Conservation (phyloP, 2,329 filamentous ascomycete genomes). For the Clarireedia homoeocarpa region DNA sequence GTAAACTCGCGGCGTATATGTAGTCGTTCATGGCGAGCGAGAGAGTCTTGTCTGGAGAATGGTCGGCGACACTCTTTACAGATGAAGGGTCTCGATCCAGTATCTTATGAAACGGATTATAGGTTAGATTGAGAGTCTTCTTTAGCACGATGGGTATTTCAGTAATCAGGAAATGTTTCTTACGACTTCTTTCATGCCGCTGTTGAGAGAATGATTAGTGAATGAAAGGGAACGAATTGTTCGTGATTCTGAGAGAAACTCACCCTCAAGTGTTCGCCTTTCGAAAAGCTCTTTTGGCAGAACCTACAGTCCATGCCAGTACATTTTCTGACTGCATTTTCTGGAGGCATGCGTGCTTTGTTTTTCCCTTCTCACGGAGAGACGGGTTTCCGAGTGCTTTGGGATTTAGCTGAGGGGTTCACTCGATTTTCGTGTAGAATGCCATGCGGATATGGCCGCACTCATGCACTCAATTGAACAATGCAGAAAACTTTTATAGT, state of each 20-base stretch:
- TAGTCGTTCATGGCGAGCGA: slow-evolving; percentile 37
- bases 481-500: too few species aligned
- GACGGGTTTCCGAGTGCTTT: too few species aligned
- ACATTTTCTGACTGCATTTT: background rate
- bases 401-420: too few species aligned
- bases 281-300: slow-evolving; percentile 35
- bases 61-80: slow-evolving; percentile 35
- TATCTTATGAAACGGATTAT: slow-evolving; percentile 10
- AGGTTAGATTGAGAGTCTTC: slow-evolving; percentile 17
- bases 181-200: slow-evolving; percentile 7
- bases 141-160: background rate
- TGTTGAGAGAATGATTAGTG: background rate
- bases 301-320: slow-evolving; percentile 30
- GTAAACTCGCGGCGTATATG: slow-evolving; percentile 29
- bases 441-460: too few species aligned
- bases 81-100: slow-evolving; percentile 29
- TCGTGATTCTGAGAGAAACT: background rate
- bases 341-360: too few species aligned
- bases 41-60: slow-evolving; percentile 37
- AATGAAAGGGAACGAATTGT: background rate
- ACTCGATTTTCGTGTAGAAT: too few species aligned
- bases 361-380: too few species aligned
- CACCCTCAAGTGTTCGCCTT: slow-evolving; percentile 35
- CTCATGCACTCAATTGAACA: too few species aligned
- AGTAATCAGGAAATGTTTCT: background rate